These are phyloP conservation scores for Alternaria gaisen DNA, from an alignment of 2,329 filamentous ascomycete species.

Conservation along the genomic window DNA sequence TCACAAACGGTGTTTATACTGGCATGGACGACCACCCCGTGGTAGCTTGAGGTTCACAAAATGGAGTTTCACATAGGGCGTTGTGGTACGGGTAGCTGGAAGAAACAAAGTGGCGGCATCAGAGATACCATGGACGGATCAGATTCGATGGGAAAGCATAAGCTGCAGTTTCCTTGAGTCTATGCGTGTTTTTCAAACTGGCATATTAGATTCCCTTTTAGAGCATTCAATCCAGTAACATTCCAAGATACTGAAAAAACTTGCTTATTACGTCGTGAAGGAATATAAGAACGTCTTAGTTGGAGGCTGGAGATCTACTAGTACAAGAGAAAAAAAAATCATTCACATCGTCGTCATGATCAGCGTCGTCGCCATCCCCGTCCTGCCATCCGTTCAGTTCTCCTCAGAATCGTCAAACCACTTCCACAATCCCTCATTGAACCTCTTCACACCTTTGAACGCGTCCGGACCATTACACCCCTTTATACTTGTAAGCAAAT, in stretches of 20 bases:
- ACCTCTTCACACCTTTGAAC: conserved; percentile 12
- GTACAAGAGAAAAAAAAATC: not conserved
- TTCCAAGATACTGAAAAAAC: not conserved
- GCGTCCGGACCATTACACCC: conserved; percentile 21
- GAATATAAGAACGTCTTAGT: not conserved
- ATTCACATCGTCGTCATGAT: not conserved
- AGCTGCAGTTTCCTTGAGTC: not conserved
- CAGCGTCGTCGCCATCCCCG: not conserved
- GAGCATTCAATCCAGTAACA: not conserved
- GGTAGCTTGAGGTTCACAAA: not conserved
- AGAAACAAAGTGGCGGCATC: not conserved
- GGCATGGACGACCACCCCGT: not conserved
- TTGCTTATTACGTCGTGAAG: not conserved
- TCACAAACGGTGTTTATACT: conserved; percentile 16
- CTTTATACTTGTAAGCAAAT: conserved; percentile 16
- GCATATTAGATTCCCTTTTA: not conserved
- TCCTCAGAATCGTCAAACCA: conserved; percentile 14
- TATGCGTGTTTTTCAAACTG: not conserved
- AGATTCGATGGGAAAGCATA: not conserved
- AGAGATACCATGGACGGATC: not conserved
- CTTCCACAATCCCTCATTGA: conserved; percentile 17
- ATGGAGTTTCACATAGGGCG: not conserved
- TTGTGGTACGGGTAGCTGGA: not conserved
- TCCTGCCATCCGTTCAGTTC: too few species aligned
- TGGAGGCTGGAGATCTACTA: not conserved